Evolutionary conservation across 139 green algal genomes (phyloP).

Genomic region (Klebsormidium nitens): DNA sequence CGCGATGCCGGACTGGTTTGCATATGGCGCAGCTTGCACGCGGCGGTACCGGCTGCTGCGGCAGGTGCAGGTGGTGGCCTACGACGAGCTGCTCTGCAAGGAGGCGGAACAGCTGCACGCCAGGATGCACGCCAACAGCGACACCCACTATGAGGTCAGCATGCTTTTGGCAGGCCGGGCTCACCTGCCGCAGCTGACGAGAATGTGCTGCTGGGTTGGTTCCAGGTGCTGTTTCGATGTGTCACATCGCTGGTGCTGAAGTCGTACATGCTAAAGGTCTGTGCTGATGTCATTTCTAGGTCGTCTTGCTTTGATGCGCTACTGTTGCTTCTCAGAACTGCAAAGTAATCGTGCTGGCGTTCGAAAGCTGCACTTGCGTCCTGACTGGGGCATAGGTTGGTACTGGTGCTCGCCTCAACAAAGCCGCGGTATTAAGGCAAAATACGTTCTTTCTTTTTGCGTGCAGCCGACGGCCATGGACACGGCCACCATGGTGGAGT

Average conservation of each 20-base stretch:
- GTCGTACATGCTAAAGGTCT: not conserved
- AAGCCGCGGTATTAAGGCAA: no score
- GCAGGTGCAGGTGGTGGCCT: constrained; percentile 10
- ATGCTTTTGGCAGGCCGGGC: not conserved
- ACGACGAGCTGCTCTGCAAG: constrained; percentile 24
- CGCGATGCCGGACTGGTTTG: constrained; percentile 71
- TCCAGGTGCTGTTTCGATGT: no score
- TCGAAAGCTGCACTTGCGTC: no score
- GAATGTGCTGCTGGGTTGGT: no score
- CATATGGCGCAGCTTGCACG: constrained; percentile 14
- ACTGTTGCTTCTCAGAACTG: no score
- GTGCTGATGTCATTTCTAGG: no score
- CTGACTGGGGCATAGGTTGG: not conserved
- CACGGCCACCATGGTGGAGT: not conserved
- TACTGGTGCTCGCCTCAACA: not conserved
- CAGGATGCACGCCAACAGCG: not conserved
- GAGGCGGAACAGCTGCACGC: not conserved
- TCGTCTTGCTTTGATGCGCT: no score
- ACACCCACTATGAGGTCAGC: not conserved
- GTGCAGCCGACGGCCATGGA: not conserved
- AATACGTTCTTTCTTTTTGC: no score
- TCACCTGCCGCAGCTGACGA: not conserved
- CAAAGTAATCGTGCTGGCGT: no score
- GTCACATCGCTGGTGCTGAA: not conserved
- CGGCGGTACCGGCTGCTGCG: constrained; percentile 14